phyloP scores from a whole-genome alignment of 371 early-diverging fungal species.

The Mortierella sp. region DNA sequence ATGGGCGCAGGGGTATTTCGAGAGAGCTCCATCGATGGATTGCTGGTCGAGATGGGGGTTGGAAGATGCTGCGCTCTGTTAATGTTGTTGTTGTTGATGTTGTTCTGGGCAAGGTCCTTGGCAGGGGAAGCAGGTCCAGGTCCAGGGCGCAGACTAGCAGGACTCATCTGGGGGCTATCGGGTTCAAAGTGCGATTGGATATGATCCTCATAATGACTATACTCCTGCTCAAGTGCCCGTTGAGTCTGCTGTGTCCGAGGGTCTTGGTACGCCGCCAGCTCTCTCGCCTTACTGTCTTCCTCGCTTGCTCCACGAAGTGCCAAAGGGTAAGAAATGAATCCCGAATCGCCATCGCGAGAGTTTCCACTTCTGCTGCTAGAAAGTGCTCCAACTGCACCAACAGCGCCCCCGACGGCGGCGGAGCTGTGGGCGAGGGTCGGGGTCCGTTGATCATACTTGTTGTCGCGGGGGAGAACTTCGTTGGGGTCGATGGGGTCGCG shows the following conservation, averaged over 20 bases:
- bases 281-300: background rate
- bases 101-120: background rate
- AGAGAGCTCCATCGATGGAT: slow-evolving; percentile 14
- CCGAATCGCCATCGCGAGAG: slow-evolving; percentile 20
- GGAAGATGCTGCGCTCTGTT: background rate
- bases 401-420: background rate
- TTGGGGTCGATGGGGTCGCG: slow-evolving; percentile 54
- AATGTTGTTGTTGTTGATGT: background rate
- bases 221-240: slow-evolving; percentile 11
- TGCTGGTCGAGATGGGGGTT: slow-evolving; percentile 15
- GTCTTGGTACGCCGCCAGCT: background rate
- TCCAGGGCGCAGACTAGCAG: background rate
- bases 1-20: slow-evolving; percentile 13
- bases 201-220: slow-evolving; percentile 29
- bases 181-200: slow-evolving; percentile 35
- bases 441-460: slow-evolving; percentile 26
- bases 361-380: background rate
- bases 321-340: slow-evolving; percentile 25
- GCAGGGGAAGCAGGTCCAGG: background rate
- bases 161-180: slow-evolving; percentile 20
- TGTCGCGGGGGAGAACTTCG: slow-evolving; percentile 34
- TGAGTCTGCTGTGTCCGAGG: slow-evolving; percentile 7
- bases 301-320: slow-evolving; percentile 8
- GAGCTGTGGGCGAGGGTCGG: slow-evolving; percentile 6
- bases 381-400: background rate